Conservation (phyloP, 2,329 filamentous ascomycete genomes). For the Cucurbitaria berberidis region DNA sequence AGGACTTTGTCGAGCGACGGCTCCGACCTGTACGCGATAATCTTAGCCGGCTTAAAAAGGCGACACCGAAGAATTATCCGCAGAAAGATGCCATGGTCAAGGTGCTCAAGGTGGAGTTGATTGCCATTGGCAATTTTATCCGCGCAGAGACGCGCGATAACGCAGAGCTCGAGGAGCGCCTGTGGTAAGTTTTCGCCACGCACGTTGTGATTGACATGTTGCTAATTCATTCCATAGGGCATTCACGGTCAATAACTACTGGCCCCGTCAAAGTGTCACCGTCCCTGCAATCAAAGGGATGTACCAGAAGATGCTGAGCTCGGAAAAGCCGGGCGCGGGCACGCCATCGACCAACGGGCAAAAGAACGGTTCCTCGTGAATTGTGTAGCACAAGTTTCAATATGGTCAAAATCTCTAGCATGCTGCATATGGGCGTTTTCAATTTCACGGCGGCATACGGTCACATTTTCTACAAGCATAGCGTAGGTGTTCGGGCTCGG, state of each 20-base stretch:
- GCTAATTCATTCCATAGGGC: constrained; percentile 40
- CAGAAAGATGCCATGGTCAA: constrained; percentile 67
- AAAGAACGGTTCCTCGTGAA: constrained; percentile 26
- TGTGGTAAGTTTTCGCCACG: constrained; percentile 54
- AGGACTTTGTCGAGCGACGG: constrained; percentile 60
- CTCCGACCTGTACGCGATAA: constrained; percentile 66
- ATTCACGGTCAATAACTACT: constrained; percentile 46
- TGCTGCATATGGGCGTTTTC: constrained; percentile 29
- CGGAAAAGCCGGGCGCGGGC: constrained; percentile 35
- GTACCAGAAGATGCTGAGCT: constrained; percentile 46
- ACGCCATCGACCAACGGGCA: constrained; percentile 33
- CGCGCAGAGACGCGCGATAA: constrained; percentile 55
- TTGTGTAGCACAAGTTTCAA: constrained; percentile 1
- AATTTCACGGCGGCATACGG: constrained; percentile 23
- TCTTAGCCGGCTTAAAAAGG: constrained; percentile 64
- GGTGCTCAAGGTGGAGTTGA: constrained; percentile 66
- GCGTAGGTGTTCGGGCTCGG: constrained; percentile 42
- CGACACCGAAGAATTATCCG: constrained; percentile 67
- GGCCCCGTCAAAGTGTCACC: constrained; percentile 43
- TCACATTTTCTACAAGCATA: constrained; percentile 40
- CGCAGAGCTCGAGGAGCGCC: constrained; percentile 55
- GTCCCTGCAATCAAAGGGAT: constrained; percentile 45
- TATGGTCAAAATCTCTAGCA: constrained; percentile 16
- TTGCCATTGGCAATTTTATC: constrained; percentile 68
- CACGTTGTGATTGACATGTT: neutral